Evolutionary conservation across 495 filamentous ascomycete species (phyloP), one percentile per base, ranked within the genome.

Genomic region (Penicillium silybi): DNA sequence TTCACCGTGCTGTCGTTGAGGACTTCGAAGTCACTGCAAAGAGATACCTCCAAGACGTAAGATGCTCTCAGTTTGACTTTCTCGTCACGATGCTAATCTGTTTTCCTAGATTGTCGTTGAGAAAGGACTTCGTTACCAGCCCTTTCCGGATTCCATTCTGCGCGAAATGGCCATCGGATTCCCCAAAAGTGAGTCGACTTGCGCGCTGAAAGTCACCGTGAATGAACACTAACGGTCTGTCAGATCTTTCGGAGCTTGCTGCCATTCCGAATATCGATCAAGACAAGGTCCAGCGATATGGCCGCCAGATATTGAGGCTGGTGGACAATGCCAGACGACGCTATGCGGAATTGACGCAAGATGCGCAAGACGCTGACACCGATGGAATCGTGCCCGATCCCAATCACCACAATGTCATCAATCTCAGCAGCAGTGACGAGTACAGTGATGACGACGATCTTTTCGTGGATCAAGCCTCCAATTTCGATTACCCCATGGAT

Each of bases 91-190:
- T 15, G 39, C 68, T 42, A 59, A 47, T 20, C 17, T 38, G 18
- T 44, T 49, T n/a, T 6, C 32, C 25, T 44, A 81, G 47, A 71
- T 97, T 22, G 78, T 90, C 48, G 76, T 85, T 41, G 68, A 76
- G 9, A 85, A 83, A 37, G 64, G 70, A 10, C 71, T 89, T 17
- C 82, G 85, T 10, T 76, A 71, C 16, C 71, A 79, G 44, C 85
- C 87, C 2, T 97, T 97, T 65, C 85, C 85, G 0, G 90, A 96
- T 59, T 78, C 76, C 23, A 74, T 89, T 1, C 72, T 95, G 45
- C 85, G 90, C 22, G 85, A 89, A 59, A 96, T 98, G 86, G 89
- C 82, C 5, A 87, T 96, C 37, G 59, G 72, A 25, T 90, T 87
- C 41, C 85, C 92, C 54, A 85, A 80, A 58, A 72, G 80, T 68